Base-by-base conservation (phyloP, 306 rosid species). In the Prunus fruticosa region DNA sequence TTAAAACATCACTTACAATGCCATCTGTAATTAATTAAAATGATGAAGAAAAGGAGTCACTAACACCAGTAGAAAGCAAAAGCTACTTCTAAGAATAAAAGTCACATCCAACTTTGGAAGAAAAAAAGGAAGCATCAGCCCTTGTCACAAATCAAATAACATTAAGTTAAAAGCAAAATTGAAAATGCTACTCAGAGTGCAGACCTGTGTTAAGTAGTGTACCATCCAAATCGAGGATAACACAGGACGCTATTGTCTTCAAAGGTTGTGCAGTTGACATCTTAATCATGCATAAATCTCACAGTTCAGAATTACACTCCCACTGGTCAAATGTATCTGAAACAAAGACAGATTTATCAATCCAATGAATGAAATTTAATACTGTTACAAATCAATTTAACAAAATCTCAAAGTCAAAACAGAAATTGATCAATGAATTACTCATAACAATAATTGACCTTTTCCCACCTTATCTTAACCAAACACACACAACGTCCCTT, bases 191-290 rank as follows among this genome's bases (percentile, higher is more conserved):
- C 5, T 27, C n/a, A 63, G 22, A 69, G 52, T 20, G 27, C 62
- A 11, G 32, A 90, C 98, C 98, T 79, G 96, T 92, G 77, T 89
- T 82, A 43, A 95, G 82, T 38, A 95, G 87, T 1, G 97, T 92
- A 75, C 97, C 98, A 82, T 95, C 97, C 87, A 95, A 86, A 87
- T 90, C 98, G 84, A 95, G 86, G 68, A 95, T 79, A 69, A 95
- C 93, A 47, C 93, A 88, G 8, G 88, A 85, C 22, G 84, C 54
- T 69, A 79, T 74, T 77, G 81, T 90, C 80, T 75, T 86, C 45
- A 88, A 52, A 64, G 92, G 82, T 45, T 72, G 82, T 47, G 80
- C 66, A 2, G 65, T 43, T 4, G 88, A 86, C 91, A 86, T 88
- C 79, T 20, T 51, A 51, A 78, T 76, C 23, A 69, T 54, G 69